Base-by-base conservation (phyloP, 345 rosid species). In the Orychophragmus violaceus region DNA sequence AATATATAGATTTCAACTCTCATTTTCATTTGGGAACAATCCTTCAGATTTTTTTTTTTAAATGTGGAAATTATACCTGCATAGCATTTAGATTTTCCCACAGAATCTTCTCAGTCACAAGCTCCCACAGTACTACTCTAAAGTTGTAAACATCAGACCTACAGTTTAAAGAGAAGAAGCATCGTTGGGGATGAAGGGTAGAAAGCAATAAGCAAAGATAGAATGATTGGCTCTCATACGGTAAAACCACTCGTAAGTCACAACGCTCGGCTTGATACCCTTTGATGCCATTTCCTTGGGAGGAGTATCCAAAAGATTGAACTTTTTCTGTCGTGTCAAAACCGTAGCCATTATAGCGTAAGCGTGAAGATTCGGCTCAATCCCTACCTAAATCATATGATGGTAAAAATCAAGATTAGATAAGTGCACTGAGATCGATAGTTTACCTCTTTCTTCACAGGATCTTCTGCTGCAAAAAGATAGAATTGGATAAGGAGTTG, bases 111-210 rank as follows among this genome's bases (percentile, higher is more conserved):
- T 88, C 94, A 23, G 98, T 88, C 22, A 90, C 87, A 24, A 93
- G 84, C 81, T 93, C 98, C 98, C 98, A 93, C 64, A 93, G 69
- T 73, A 93, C 76, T 62, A 93, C 90, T 29, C 98, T 97, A 62
- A 75, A 93, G 79, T 96, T 93, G 82, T 86, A 93, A 30, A 90
- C 76, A 16, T 93, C 98, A 21, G 97, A 93, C 85, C 98, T 93
- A 69, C n/a, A 22, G 45, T 59, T 62, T 55, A 48, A 24, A 54
- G 62, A 42, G 39, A 44, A 24, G 3, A n/a, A 55, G 29, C 44
- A 41, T 18, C 3, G 9, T 64, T 58, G 50, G 52, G 28, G 68
- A 19, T 27, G 8, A 59, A n/a, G n/a, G 21, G 28, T 21, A 35
- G 24, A 22, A 28, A 54, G 2, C 14, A 64, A 56, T 32, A 10